These are phyloP conservation scores for Salix dunnii DNA, from an alignment of 345 rosid genomes.

Conservation along the genomic window DNA sequence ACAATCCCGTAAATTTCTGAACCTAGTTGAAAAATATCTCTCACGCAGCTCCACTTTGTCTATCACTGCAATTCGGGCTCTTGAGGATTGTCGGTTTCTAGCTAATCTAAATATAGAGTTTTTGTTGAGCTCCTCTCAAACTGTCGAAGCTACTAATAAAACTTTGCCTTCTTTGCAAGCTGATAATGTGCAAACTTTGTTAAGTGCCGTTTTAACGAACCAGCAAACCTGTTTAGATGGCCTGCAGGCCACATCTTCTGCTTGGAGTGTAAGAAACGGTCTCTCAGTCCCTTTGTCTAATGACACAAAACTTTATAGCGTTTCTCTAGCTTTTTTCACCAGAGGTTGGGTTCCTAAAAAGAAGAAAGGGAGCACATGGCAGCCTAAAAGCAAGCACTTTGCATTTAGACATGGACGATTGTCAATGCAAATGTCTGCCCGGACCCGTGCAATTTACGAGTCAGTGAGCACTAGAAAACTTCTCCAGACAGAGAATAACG, in stretches of 20 bases:
- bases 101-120: slow-evolving; percentile 57
- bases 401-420: slow-evolving; percentile 46
- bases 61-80: slow-evolving; percentile 46
- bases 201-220: slow-evolving; percentile 76
- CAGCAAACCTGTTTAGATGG: slow-evolving; percentile 77
- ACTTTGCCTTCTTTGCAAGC: slow-evolving; percentile 42
- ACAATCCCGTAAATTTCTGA: slow-evolving; percentile 54
- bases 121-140: slow-evolving; percentile 40
- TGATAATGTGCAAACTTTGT: slow-evolving; percentile 64
- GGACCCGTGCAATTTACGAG: slow-evolving; percentile 49
- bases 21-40: slow-evolving; percentile 49
- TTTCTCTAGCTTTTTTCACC: slow-evolving; percentile 66
- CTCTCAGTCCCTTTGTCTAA: slow-evolving; percentile 48
- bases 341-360: slow-evolving; percentile 71
- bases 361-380: slow-evolving; percentile 29
- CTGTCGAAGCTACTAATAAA: slow-evolving; percentile 35
- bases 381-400: slow-evolving; percentile 30
- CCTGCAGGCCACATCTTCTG: slow-evolving; percentile 40
- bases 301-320: slow-evolving; percentile 73
- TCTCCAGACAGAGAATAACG: slow-evolving; percentile 26
- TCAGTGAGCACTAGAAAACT: slow-evolving; percentile 37
- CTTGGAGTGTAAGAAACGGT: slow-evolving; percentile 52
- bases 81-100: slow-evolving; percentile 64
- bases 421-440: slow-evolving; percentile 52
- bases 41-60: slow-evolving; percentile 39